Evolutionary conservation across 768 basidiomycete genomes (phyloP), one percentile per base, ranked within the genome.

Genomic region (Suillus variegatus): DNA sequence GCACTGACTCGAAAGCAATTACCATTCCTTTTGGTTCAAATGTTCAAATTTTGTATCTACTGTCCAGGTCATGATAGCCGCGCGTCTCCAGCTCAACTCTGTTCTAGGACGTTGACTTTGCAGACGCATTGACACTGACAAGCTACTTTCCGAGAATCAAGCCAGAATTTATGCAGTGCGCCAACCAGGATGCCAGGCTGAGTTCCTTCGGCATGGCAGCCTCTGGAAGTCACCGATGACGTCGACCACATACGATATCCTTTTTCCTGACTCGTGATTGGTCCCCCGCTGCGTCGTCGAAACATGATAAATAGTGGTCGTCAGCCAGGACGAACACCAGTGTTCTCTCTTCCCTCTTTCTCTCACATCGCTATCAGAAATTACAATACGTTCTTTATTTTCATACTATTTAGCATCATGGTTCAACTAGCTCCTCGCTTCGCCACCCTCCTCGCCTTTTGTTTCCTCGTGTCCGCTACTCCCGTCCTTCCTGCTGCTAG

Each of bases 341-440:
- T 61, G 32, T 47, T 64, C 65, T 58, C 8, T 65, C 64, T 63
- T 68, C 35, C 25, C 22, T 57, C 41, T 64, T 61, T 60, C 60
- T 54, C 22, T 51, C 68, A 61, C 67, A 65, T 65, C 55, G 18
- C 61, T 56, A 52, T 56, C 54, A 55, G 20, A 64, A 25, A 35
- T 52, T 54, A 49, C 36, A 35, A 35, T 49, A 61, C 61, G 56
- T 35, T 58, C 74, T 41, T 41, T 47, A 76, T 74, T 60, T 62
- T 75, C 75, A 75, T 73, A 43, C 40, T 22, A 71, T 69, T 66
- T 32, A 75, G 65, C 66, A 60, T 58, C 65, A 75, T 75, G 74
- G 71, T 75, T 64, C 75, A 71, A 60, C 69, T 77, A 66, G 66
- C 63, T 32, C 46, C 68, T 65, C 75, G 67, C 65, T 77, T 75